Base-by-base conservation (phyloP, 192 early-diverging fungal species). In the Coemansia reversa region DNA sequence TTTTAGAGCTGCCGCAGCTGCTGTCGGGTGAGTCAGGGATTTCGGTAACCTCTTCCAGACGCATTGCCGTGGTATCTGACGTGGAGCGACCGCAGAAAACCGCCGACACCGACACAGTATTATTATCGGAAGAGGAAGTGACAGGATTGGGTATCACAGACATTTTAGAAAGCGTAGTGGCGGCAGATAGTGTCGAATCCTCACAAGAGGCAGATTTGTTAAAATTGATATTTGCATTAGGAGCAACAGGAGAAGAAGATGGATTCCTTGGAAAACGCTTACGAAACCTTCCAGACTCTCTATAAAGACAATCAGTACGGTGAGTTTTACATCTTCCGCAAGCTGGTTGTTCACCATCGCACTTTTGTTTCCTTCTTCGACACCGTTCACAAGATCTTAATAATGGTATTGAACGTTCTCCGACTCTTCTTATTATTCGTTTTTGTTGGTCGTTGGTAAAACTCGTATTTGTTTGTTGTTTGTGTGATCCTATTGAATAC, bases 201-300 rank as follows among this genome's bases (percentile, higher is more conserved):
- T 69, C 58, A 25, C 27, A 39, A 9, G 8, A 39, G 8, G 9
- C 35, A 11, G 35, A 39, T 11, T 6, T 9, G 8, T 39, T 11
- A 9, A 12, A 39, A 12, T 39, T 11, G 1, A 39, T 14, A 16
- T 12, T 7, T 32, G 22, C 5, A 32, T 32, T 25, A n/a, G n/a
- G n/a, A n/a, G n/a, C n/a, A n/a, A n/a, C n/a, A n/a, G n/a, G n/a
- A n/a, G n/a, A n/a, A n/a, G n/a, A n/a, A n/a, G n/a, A n/a, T n/a
- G n/a, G n/a, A 51, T 59, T 51, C 39, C 58, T 42, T 16, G 70
- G 70, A 30, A 69, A 66, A 22, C 76, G 76, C 55, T 72, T 79
- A 56, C 76, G 76, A 60, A 79, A 81, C n/a, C 78, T 68, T 20
- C 72, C 78, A 1, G 78, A 81, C 53, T 74, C 65, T 11, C 78